Evolutionary conservation across 1,139 yeast genomes (phyloP).

Genomic region (Geotrichum australiense): DNA sequence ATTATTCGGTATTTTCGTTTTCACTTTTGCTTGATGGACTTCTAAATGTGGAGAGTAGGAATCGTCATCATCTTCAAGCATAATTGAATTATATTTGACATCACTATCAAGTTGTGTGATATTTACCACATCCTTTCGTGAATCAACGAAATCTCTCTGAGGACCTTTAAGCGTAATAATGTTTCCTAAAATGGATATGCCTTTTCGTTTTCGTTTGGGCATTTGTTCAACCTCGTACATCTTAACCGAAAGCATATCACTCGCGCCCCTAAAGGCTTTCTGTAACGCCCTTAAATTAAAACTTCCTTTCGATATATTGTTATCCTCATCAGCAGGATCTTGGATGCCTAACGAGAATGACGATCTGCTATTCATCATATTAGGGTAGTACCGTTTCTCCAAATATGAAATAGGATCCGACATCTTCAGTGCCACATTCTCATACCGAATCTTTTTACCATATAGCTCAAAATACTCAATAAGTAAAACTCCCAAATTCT

Average conservation of each 20-base stretch:
- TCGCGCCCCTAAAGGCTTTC: slow-evolving; percentile 89
- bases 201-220: slow-evolving; percentile 59
- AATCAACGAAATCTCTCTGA: slow-evolving; percentile 74
- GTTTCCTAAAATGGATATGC: slow-evolving; percentile 73
- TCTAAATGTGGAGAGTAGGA: not conserved
- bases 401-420: slow-evolving; percentile 47
- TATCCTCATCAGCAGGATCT: slow-evolving; percentile 79
- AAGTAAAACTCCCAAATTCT: slow-evolving; percentile 78
- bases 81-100: too few relatives aligned
- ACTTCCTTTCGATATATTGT: slow-evolving; percentile 82
- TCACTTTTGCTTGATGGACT: not conserved
- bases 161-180: slow-evolving; percentile 72
- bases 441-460: slow-evolving; percentile 87
- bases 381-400: slow-evolving; percentile 49
- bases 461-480: slow-evolving; percentile 95
- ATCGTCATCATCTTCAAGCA: not conserved
- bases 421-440: slow-evolving; percentile 46
- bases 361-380: slow-evolving; percentile 39
- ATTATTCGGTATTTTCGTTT: not conserved
- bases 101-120: slow-evolving; percentile 8
- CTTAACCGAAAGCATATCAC: slow-evolving; percentile 52
- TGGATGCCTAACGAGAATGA: slow-evolving; percentile 71
- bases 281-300: slow-evolving; percentile 75
- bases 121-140: slow-evolving; percentile 52
- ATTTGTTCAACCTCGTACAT: slow-evolving; percentile 42